Base-by-base conservation (phyloP, 2,329 filamentous ascomycete genomes). In the Sordariomycetes sp. region DNA sequence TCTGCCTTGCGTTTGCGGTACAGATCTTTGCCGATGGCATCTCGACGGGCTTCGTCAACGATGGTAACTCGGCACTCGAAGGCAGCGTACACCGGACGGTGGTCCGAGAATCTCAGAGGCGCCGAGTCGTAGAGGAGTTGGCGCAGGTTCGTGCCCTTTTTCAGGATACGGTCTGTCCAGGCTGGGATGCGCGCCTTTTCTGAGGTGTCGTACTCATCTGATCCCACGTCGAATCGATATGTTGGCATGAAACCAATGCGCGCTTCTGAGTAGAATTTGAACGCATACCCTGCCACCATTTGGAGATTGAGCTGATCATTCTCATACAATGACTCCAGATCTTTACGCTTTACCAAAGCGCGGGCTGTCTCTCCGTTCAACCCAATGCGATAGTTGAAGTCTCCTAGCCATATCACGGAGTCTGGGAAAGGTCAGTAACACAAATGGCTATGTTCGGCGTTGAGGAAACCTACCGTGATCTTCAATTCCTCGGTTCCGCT, bases 311-410 rank as follows among this genome's bases (percentile, higher is more conserved):
- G 71, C 67, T 95, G 88, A 50, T 96, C 90, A 48, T 95, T 93
- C 41, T 92, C 83, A 52, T 94, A 93, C 32, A 96, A 61, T 14
- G 71, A 79, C 36, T 82, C 83, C 9, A 94, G 66, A 48, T 95
- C 82, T 18, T 74, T 67, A 35, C 73, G 70, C 46, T 80, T 73
- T 35, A 94, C 76, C 8, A 94, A 63, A 21, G 79, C 72, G 44
- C 84, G 80, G 7, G 86, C 85, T 39, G 72, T 79, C 25, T 94
- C 86, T 43, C 86, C 78, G 29, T 71, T 72, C 37, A 96, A 68
- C 2, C 88, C 90, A 47, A 98, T 94, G 14, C 92, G 82, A 58
- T 98, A 98, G 53, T 98, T 98, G 66, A 98, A 98, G 56, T 98
- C 92, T 5, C 92, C 92, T 27, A 95, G 72, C 90, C 92, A 98